Conservation (phyloP, 2,329 filamentous ascomycete genomes). For the Tricladium varicosporioides region DNA sequence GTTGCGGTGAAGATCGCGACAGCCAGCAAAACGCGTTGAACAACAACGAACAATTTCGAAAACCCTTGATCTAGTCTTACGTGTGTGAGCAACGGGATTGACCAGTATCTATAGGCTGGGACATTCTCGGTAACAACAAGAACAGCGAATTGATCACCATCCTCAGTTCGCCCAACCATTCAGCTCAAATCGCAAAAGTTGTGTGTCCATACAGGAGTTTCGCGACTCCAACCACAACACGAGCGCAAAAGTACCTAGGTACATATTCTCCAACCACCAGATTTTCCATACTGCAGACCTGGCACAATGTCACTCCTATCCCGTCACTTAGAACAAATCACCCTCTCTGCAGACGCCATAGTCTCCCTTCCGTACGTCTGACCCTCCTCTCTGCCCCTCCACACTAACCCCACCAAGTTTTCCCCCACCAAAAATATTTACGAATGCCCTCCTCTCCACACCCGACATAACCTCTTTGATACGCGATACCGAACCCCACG, state of each 20-base stretch:
- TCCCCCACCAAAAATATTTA: constrained; percentile 88
- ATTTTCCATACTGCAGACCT: background rate
- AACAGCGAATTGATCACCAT: background rate
- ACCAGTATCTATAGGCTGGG: background rate
- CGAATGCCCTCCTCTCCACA: constrained; percentile 82
- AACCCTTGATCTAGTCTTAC: background rate
- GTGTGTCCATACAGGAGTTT: background rate
- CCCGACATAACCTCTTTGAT: constrained; percentile 94
- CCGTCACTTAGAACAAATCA: constrained; percentile 74
- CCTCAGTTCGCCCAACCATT: background rate
- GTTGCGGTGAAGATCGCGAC: background rate
- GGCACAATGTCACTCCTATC: constrained; percentile 64
- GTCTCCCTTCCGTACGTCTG: constrained; percentile 65
- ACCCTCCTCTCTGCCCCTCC: background rate
- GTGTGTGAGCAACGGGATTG: background rate
- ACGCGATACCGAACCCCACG: constrained; percentile 90
- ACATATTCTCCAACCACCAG: background rate
- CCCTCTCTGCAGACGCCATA: constrained; percentile 73
- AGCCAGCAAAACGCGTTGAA: constrained; percentile 14
- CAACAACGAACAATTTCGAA: background rate
- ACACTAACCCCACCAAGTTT: constrained; percentile 56
- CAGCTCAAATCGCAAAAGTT: background rate
- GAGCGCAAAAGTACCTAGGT: constrained; percentile 1
- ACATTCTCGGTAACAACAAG: background rate
- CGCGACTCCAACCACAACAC: background rate